Base-by-base conservation (phyloP, 768 basidiomycete species). In the Collybia sordida region DNA sequence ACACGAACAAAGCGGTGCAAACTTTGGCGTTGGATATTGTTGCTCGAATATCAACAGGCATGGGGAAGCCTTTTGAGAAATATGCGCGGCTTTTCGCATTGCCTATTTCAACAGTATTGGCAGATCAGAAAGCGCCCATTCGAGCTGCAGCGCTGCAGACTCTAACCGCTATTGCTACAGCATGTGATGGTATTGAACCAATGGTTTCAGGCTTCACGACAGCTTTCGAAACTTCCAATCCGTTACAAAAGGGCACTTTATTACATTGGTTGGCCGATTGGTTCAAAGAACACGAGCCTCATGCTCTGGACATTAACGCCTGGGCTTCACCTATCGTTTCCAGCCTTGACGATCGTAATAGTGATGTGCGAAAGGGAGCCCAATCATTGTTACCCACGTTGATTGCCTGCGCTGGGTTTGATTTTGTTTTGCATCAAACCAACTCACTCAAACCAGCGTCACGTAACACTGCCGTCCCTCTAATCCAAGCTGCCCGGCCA, bases 31-130 rank as follows among this genome's bases (percentile, higher is more conserved):
- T 99, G 18, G 93, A 96, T 62, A 88, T 96, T 49, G 85, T 98
- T 46, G 79, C 86, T 28, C 88, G 92, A 25, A 85, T 98, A 55
- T 93, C 97, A 6, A 82, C 78, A 2, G 95, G 93, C 2, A 98
- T 99, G 93, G 94, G 93, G 36, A 93, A 88, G 63, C 82, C 91
- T 2, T 98, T 99, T 62, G 96, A 98, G 60, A 96, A 91, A 66
- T 80, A 96, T 60, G 77, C 81, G 2, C 85, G 88, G 25, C 73
- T 92, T 49, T 88, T 94, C 59, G 80, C 82, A 7, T 67, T 82
- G 0, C 85, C 94, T 0, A 76, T 98, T 18, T 84, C 86, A 3
- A 85, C 86, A 5, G 93, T 93, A 8, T 80, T 98, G 8, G 80
- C 96, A 4, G 97, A 99, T 64, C 93, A 96, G 64, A 98, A 98